These are phyloP conservation scores for Syncephalastrum monosporum DNA, from an alignment of 371 early-diverging fungal genomes.

Conservation along the genomic window DNA sequence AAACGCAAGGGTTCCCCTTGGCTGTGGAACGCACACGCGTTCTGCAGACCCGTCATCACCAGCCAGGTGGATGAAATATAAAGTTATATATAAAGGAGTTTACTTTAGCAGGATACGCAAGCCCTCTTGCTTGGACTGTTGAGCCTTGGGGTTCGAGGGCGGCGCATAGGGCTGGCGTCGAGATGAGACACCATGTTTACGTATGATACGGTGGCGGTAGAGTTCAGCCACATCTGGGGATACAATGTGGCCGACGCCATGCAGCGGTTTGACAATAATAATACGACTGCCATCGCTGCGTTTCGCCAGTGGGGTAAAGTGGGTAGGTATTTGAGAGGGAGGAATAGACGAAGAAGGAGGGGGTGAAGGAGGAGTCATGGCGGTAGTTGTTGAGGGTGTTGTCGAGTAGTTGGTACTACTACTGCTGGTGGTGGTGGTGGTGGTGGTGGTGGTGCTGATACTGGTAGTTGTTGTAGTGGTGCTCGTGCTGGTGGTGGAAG, in stretches of 20 bases:
- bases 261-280: too few relatives aligned
- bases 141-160: neutral
- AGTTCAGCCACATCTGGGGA: constrained; percentile 26
- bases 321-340: too few relatives aligned
- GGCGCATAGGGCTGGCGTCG: neutral
- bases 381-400: too few relatives aligned
- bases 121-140: neutral
- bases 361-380: constrained; percentile 10
- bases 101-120: constrained; percentile 1
- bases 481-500: constrained; percentile 8
- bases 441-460: constrained; percentile 10
- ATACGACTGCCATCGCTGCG: too few relatives aligned
- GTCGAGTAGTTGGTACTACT: neutral
- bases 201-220: constrained; percentile 40
- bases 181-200: constrained; percentile 12
- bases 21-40: too few relatives aligned
- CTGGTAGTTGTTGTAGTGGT: constrained; percentile 8
- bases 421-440: too few relatives aligned
- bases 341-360: constrained; percentile 2
- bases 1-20: too few relatives aligned
- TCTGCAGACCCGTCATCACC: too few relatives aligned
- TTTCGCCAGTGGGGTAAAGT: too few relatives aligned
- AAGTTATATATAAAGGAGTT: too few relatives aligned
- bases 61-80: too few relatives aligned
- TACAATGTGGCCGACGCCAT: too few relatives aligned